phyloP scores from a whole-genome alignment of 768 basidiomycete species.

The Tylopilus plumbeoviolaceoides region DNA sequence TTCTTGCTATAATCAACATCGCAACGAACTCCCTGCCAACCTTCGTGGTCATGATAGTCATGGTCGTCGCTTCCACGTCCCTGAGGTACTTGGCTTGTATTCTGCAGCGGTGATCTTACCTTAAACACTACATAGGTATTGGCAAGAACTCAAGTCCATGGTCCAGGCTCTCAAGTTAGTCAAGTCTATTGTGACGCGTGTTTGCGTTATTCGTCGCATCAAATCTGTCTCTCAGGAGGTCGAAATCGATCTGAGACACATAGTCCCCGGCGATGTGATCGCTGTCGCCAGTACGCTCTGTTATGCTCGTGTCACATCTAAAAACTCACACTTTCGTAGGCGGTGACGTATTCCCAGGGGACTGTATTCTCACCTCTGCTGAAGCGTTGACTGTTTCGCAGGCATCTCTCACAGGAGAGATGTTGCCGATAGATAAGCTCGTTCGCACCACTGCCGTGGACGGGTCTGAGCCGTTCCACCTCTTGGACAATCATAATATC shows the following conservation, averaged over 20 bases:
- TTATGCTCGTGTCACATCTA: background rate
- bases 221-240: constrained; percentile 20
- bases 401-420: constrained; percentile 35
- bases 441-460: constrained; percentile 13
- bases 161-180: constrained; percentile 32
- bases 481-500: constrained; percentile 31
- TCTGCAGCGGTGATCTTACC: background rate
- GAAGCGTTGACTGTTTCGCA: constrained; percentile 33
- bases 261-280: constrained; percentile 33
- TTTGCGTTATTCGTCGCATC: constrained; percentile 29
- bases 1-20: constrained; percentile 31
- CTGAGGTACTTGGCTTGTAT: constrained; percentile 20
- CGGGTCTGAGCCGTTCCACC: constrained; percentile 21
- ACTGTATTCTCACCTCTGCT: constrained; percentile 32
- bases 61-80: constrained; percentile 34
- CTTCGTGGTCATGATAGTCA: constrained; percentile 32
- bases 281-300: constrained; percentile 25
- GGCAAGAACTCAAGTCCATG: constrained; percentile 34
- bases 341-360: constrained; percentile 35
- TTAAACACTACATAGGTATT: constrained; percentile 17
- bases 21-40: constrained; percentile 32
- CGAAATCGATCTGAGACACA: constrained; percentile 28
- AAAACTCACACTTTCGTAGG: constrained; percentile 12
- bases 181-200: constrained; percentile 32
- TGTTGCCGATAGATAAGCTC: constrained; percentile 32